Base-by-base conservation (phyloP, 139 green algal species). In the Penium margaritaceum region DNA sequence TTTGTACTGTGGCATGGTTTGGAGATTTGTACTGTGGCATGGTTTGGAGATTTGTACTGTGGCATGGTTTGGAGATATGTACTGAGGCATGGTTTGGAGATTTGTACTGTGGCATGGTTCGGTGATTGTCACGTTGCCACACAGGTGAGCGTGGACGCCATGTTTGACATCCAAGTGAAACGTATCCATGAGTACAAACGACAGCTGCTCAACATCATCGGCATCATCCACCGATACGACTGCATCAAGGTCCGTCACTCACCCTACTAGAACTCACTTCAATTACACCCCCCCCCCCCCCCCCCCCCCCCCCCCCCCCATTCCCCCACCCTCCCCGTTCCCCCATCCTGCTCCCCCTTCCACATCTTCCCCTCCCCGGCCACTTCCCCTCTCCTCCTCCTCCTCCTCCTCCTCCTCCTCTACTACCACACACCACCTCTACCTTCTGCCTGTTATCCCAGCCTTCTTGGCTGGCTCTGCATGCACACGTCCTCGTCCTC, bases 81-180 rank as follows among this genome's bases (percentile, higher is more conserved):
- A 51, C 41, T 51, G 9, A 21, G 41, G 9, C 12, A 12, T 12
- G 7, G 12, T 7, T 51, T 12, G 12, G 41, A 21, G 7, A 21
- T 51, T 51, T 51, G 7, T 51, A 51, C 7, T 51, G 41, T 51
- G 7, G 41, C 41, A 7, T 51, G 41, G 41, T 51, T 12, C 41
- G 41, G 7, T 21, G 41, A 51, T 51, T 12, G 12, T 7, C 12
- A 51, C 41, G 27, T n/a, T 32, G 44, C 3, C n/a, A 7, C 47
- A 21, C 46, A 82, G 69, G 67, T 79, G 34, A 82, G 55, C 47
- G 55, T 71, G 17, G 62, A 70, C 14, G 70, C 58, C 3, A 70
- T 97, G 78, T 93, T 97, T 75, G 92, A 97, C 81, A 88, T 97
- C 69, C 92, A 95, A 85, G 85, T 95, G 64, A 95, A 95, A 85